Base-by-base conservation (phyloP, 306 rosid genomes). In the Fagus crenata region DNA sequence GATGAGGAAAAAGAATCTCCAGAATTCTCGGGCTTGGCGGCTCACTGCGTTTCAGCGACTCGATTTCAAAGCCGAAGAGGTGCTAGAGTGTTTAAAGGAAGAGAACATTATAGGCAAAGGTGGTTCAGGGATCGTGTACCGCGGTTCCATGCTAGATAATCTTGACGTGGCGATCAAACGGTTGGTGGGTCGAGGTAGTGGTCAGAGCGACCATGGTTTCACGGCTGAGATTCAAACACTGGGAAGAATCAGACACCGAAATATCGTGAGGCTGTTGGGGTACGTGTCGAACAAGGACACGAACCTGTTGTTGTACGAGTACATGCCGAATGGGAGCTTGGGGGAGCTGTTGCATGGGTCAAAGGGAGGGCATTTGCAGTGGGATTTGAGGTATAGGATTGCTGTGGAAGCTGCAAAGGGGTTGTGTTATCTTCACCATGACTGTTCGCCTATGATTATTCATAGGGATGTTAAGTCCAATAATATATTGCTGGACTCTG, bases 401-500 rank as follows among this genome's bases (percentile, higher is more conserved):
- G 98, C 97, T 0, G 89, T 81, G 54, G 96, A 92, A 67, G 98
- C 98, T 3, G 97, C 97, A 1, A 92, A 80, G 67, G 98, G 98
- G 2, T 78, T 95, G 2, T 95, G 93, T 49, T 95, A 95, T 74
- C 89, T 95, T 78, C 98, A 95, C 84, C 98, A 95, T 63, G 97
- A 95, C 58, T 92, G 98, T 56, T 84, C 91, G 0, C 98, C 97
- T 35, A 79, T 86, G 61, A 95, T 95, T 33, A 87, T 95, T 15
- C 97, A 95, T 63, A 88, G 98, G 65, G 98, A 95, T 12, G 98
- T 95, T 0, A 95, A 95, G 81, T 95, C 97, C 31, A 95, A 95
- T 58, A 95, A 95, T 49, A 95, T 95, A 33, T 77, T 95, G 74
- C 82, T 95, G 6, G 98, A 95, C 68, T 87, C 78, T 0, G 82